A percentile compares a stretch with the other conserved stretches of the same genome.
These are phyloP conservation scores for Hyphopichia fennica DNA, from an alignment of 1,139 yeast species.

Conservation along the genomic window DNA sequence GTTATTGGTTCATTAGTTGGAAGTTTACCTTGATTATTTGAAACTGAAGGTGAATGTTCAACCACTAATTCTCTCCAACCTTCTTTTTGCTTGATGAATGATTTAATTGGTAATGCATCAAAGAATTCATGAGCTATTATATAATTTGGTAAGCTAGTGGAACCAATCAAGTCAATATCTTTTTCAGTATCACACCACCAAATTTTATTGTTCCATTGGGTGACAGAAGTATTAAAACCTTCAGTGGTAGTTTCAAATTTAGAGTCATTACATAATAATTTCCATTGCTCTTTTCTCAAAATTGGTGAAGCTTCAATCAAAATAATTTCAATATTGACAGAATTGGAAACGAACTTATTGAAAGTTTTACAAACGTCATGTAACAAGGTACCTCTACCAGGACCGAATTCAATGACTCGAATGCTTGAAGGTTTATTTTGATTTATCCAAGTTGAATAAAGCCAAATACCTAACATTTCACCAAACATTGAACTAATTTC, in stretches of 20 bases:
- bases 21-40: constrained; percentile 38
- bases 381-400: constrained; percentile 83
- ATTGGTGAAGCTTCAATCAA: constrained; percentile 75
- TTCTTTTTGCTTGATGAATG: constrained; percentile 57
- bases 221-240: constrained; percentile 40
- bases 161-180: constrained; percentile 55
- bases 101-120: constrained; percentile 81
- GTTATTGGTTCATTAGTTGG: constrained; percentile 13
- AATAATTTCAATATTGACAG: constrained; percentile 42
- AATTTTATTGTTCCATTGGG: constrained; percentile 56
- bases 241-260: constrained; percentile 18
- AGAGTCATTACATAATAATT: constrained; percentile 43
- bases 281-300: constrained; percentile 58
- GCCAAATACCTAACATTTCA: constrained; percentile 81
- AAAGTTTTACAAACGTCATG: constrained; percentile 57
- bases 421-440: constrained; percentile 53
- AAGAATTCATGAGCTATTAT: constrained; percentile 83
- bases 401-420: constrained; percentile 81
- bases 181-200: constrained; percentile 73
- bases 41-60: constrained; percentile 46
- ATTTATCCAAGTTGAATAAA: constrained; percentile 56
- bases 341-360: constrained; percentile 33
- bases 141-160: constrained; percentile 53
- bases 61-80: constrained; percentile 84
- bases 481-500: constrained; percentile 89